Evolutionary conservation across 2,329 filamentous ascomycete species (phyloP), one percentile per base, ranked within the genome.

Genomic region (Achaetomium macrosporum): DNA sequence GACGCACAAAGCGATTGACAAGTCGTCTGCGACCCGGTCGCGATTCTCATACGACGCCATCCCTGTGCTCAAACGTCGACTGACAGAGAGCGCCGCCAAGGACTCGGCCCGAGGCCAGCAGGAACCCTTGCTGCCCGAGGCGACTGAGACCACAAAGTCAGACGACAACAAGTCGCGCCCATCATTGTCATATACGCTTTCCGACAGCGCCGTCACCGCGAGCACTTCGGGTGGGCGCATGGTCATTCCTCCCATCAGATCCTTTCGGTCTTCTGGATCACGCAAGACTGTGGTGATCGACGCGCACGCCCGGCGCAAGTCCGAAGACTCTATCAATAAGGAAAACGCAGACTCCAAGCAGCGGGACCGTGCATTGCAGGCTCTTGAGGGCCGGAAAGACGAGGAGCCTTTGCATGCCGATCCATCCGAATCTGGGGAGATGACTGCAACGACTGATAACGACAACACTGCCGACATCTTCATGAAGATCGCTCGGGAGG

Each of bases 401-500:
- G 69, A 71, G 45, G 70, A 71, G 33, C 60, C 61, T 45, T 60
- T 65, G 44, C 70, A 70, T 25, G 68, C 69, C 59, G 71, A 73
- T n/a, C 70, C 71, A 7, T 69, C 71, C 17, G 66, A 72, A 53
- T 71, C 72, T 1, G 67, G 67, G 45, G 66, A 57, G 35, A 57
- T 58, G 58, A 58, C 58, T 12, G 54, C 57, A 57, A 68, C 61
- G 42, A 64, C 62, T 12, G 73, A 77, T 47, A 69, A 67, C 40
- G 79, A 83, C 50, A 79, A 81, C 57, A 78, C 73, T 3, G 77
- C 77, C 37, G 80, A 83, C 57, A 69, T 83, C 39, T 83, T 83
- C 57, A 73, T 83, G 55, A 76, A 72, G 50, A 82, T 83, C 54
- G 79, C 80, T 12, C 71, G 75, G 11, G 78, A 83, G 54, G 78